Base-by-base conservation (phyloP, 2,329 filamentous ascomycete genomes). In the Aspergillus thermomutatus region DNA sequence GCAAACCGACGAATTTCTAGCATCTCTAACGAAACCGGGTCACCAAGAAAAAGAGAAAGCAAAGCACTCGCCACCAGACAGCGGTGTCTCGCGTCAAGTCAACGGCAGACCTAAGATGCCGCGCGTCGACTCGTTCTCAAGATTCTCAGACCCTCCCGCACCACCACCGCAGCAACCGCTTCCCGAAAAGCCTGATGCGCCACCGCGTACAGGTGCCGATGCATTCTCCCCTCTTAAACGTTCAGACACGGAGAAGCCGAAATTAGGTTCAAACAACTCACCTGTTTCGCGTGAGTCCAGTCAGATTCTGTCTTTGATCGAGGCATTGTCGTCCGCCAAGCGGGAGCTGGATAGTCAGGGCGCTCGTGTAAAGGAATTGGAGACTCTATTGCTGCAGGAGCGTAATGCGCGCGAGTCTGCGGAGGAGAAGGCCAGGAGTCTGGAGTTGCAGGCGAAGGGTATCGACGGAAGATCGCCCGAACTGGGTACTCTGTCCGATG, bases 81-180 rank as follows among this genome's bases (percentile, higher is more conserved):
- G 57, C 51, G 78, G 62, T 72, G 77, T 59, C 74, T 77, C 66
- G 51, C 72, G 70, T 47, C 77, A 78, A 58, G 62, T 77, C n/a
- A 81, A 80, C 58, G 78, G 77, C 49, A 72, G 74, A 31, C 72
- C 73, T 8, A 77, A 79, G 61, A 72, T 77, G 56, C 75, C 79
- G 49, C 88, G 91, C 63, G 77, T 86, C 21, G 92, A 96, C 68
- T 79, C 87, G 43, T 93, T 94, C 66, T 85, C 90, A 4, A 85
- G 92, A 52, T 97, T 97, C 71, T 94, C 91, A 1, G 92, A 97
- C 56, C 93, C 93, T 51, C 93, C 93, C 3, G 93, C 92, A 23
- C 93, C 93, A 7, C 93, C 93, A 26, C 93, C 93, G 27, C 92
- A 96, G 65, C 92, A 96, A 65, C 93, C 93, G 14, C 79, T 97